Evolutionary conservation across 805 yeast genomes (phyloP).

Genomic region (Blastobotrys parvus): DNA sequence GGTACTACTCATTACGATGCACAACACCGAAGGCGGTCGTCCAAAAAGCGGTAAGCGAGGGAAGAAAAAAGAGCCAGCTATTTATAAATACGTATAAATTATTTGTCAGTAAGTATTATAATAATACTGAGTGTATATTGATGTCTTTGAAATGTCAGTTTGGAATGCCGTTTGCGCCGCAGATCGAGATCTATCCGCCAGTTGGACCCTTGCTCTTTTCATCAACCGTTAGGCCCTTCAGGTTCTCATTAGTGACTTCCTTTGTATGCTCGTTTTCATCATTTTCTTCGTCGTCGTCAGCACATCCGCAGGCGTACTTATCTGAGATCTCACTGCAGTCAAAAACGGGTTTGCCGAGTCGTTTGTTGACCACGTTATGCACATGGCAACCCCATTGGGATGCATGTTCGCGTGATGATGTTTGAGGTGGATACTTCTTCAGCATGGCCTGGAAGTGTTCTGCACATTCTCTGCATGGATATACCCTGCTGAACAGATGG

Average conservation of each 20-base stretch:
- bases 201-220: constrained; percentile 4
- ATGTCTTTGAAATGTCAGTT: neutral
- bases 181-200: constrained; percentile 4
- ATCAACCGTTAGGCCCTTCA: neutral
- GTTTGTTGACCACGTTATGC: constrained; percentile 77
- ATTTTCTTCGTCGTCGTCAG: constrained; percentile 52
- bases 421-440: constrained; percentile 74
- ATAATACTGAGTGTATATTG: neutral
- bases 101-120: constrained; percentile 1
- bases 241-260: constrained; percentile 5
- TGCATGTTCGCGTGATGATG: constrained; percentile 65
- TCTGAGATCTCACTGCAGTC: constrained; percentile 82
- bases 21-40: constrained; percentile 16
- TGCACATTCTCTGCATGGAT: constrained; percentile 91
- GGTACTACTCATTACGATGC: constrained; percentile 26
- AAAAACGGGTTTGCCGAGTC: constrained; percentile 59
- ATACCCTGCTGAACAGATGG: constrained; percentile 75
- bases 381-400: constrained; percentile 94
- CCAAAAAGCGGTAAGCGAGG: constrained; percentile 6
- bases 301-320: constrained; percentile 96
- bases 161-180: no score
- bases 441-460: constrained; percentile 73
- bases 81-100: neutral
- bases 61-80: neutral
- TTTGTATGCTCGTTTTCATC: constrained; percentile 28